Evolutionary conservation across 208 protist species (phyloP).

Genomic region (Acanthamoeba royreba): DNA sequence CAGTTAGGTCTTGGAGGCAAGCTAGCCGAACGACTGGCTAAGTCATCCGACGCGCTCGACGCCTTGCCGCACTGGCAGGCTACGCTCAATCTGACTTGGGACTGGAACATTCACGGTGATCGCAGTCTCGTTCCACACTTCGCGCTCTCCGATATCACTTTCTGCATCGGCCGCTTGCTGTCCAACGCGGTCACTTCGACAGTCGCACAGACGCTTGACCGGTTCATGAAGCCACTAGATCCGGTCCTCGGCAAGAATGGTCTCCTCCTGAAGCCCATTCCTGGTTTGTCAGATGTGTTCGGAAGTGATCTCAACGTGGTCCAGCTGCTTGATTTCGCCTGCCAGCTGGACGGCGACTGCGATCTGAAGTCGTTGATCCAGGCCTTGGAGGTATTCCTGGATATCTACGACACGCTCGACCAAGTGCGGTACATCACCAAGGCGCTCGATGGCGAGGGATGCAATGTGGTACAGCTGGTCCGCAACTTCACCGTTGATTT

Average conservation of each 20-base stretch:
- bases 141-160: not conserved
- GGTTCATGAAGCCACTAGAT: not conserved
- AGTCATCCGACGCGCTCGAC: not conserved
- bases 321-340: not conserved
- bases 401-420: not conserved
- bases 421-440: not conserved
- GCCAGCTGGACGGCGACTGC: not conserved
- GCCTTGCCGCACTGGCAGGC: not conserved
- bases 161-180: not conserved
- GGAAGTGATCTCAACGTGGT: not conserved
- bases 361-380: not conserved
- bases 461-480: not conserved
- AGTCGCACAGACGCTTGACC: not conserved
- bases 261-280: not conserved
- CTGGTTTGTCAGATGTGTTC: not conserved
- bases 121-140: not conserved
- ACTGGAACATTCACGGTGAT: not conserved
- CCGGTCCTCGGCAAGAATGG: not conserved
- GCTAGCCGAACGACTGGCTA: not conserved
- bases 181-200: not conserved
- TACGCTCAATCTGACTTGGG: not conserved
- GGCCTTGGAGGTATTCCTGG: not conserved
- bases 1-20: not conserved
- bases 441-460: not conserved
- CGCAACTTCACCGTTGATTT: not conserved